A percentile compares a stretch with the other conserved stretches of the same genome.
phyloP scores from a whole-genome alignment of 768 basidiomycete genomes.

The Lentinula raphanica region DNA sequence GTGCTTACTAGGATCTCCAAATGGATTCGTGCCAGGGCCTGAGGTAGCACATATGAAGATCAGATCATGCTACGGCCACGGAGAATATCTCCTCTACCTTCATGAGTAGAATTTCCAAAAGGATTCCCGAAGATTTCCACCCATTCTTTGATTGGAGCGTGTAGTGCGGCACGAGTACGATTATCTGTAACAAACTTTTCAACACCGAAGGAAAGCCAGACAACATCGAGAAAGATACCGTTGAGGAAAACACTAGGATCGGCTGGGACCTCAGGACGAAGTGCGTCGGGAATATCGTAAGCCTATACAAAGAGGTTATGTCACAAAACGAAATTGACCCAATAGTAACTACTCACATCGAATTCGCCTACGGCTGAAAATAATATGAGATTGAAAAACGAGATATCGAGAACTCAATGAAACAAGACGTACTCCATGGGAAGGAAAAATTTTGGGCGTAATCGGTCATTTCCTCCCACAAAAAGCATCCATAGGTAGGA shows the following conservation, averaged over 20 bases:
- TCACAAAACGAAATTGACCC: not conserved
- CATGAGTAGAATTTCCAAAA: not conserved
- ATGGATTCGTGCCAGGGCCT: constrained; percentile 11
- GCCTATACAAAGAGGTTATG: not conserved
- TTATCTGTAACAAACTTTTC: not conserved
- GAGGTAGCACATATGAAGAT: not conserved
- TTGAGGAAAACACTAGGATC: constrained; percentile 39
- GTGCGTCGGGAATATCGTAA: constrained; percentile 32
- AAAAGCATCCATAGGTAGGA: constrained; percentile 4
- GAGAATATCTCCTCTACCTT: not conserved
- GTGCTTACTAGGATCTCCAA: constrained; percentile 13
- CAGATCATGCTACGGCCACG: not conserved
- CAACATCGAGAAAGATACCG: constrained; percentile 21
- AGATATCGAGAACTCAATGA: not conserved
- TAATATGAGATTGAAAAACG: not conserved
- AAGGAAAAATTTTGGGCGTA: constrained; percentile 69
- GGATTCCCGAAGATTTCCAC: constrained; percentile 19
- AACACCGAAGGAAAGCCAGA: no score
- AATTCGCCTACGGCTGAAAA: not conserved
- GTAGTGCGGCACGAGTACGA: constrained; percentile 36
- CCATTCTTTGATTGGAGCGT: constrained; percentile 42
- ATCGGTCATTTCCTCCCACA: constrained; percentile 53
- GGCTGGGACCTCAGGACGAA: constrained; percentile 27
- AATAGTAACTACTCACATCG: constrained; percentile 3
- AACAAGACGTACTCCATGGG: constrained; percentile 41